A percentile compares a stretch with the other conserved stretches of the same genome.
Conservation (phyloP, 176 grass and related monocot genomes). For the Neostapfia colusana region DNA sequence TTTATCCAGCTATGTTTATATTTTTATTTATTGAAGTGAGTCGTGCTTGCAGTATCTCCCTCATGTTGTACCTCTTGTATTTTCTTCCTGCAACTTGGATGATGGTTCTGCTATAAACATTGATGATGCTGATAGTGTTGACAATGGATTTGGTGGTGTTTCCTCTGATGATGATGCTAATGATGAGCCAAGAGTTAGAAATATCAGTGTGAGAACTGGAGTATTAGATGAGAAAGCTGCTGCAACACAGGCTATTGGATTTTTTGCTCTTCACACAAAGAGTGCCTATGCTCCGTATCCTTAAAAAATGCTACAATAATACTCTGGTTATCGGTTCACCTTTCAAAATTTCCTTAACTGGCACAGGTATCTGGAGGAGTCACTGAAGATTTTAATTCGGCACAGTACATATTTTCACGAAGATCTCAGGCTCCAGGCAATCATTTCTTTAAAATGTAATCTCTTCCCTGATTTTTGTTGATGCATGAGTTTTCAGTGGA, state of each 20-base stretch:
- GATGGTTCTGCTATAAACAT: slow-evolving; percentile 95
- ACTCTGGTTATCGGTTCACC: slow-evolving; percentile 16
- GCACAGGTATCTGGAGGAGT: slow-evolving; percentile 85
- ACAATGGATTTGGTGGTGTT: slow-evolving; percentile 88
- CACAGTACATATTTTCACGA: slow-evolving; percentile 94
- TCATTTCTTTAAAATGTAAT: slow-evolving; percentile 94
- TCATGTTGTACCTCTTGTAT: slow-evolving; percentile 86
- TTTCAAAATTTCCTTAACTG: slow-evolving; percentile 55
- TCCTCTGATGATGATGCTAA: slow-evolving; percentile 94
- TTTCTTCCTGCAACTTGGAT: slow-evolving; percentile 94
- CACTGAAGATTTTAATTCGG: slow-evolving; percentile 82
- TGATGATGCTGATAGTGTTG: slow-evolving; percentile 64
- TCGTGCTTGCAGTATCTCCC: slow-evolving; percentile 81
- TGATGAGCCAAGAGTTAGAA: slow-evolving; percentile 83
- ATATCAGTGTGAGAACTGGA: slow-evolving; percentile 95
- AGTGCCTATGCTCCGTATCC: slow-evolving; percentile 86
- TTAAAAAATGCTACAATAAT: slow-evolving; percentile 16
- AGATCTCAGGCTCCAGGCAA: slow-evolving; percentile 96
- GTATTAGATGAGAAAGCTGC: slow-evolving; percentile 99
- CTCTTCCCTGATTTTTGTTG: slow-evolving; percentile 34
- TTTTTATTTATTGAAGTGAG: slow-evolving; percentile 38
- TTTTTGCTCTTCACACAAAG: slow-evolving; percentile 88
- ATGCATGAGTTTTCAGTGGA: slow-evolving; percentile 25
- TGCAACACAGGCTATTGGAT: slow-evolving; percentile 93
- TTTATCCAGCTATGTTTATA: slow-evolving; percentile 26